Percentiles rank a stretch among this genome's conserved stretches.
phyloP scores from a whole-genome alignment of 495 filamentous ascomycete species.

The Penicillium longicatenatum region DNA sequence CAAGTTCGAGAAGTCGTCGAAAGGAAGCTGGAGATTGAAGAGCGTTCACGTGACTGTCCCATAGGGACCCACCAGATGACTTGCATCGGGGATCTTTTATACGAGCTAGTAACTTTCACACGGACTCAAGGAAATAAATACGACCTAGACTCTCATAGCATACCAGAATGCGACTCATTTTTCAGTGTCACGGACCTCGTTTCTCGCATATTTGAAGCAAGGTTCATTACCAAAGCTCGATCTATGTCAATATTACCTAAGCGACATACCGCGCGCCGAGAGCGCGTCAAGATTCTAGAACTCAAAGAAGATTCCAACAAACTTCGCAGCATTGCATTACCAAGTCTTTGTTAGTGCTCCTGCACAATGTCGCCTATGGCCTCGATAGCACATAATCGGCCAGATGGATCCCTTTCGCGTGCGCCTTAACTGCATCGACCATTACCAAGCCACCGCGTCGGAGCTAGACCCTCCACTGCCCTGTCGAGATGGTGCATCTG shows the following conservation, averaged over 20 bases:
- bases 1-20: not conserved
- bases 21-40: conserved; percentile 3
- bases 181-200: not conserved
- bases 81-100: not conserved
- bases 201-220: not conserved
- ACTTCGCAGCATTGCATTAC: conserved; percentile 8
- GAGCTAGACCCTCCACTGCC: conserved; percentile 80
- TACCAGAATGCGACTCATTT: not conserved
- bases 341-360: conserved; percentile 2
- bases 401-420: conserved; percentile 75
- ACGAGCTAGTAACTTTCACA: not conserved
- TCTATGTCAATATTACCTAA: conserved; percentile 4
- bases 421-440: conserved; percentile 91
- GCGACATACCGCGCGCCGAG: conserved; percentile 8
- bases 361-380: conserved; percentile 35
- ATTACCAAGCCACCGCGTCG: conserved; percentile 79
- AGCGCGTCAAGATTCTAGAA: conserved; percentile 10
- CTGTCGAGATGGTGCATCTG: conserved; percentile 51
- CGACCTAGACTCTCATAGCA: not conserved
- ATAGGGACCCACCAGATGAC: not conserved
- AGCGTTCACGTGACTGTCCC: not conserved
- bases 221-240: not conserved
- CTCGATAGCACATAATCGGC: conserved; percentile 19
- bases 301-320: conserved; percentile 2
- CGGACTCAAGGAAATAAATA: not conserved